A percentile compares a stretch with the other conserved stretches of the same genome.
Evolutionary conservation across 2,329 filamentous ascomycete genomes (phyloP).

Genomic region (Fusarium scirpi): DNA sequence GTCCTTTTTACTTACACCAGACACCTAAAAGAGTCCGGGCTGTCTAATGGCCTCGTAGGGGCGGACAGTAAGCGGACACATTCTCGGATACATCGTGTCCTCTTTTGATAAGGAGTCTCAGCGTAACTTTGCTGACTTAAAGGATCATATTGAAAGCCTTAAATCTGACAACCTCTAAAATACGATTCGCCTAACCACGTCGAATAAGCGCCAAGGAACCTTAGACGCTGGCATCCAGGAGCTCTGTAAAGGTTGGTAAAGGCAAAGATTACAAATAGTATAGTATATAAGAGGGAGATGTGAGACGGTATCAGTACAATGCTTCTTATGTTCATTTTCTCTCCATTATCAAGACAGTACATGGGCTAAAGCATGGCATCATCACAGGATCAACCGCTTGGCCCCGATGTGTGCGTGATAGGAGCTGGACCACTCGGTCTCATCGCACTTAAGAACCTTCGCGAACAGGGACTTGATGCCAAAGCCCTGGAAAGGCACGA

Average conservation of each 20-base stretch:
- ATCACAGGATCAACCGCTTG: conserved; percentile 24
- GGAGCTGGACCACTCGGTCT: conserved; percentile 53
- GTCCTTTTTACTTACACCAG: not conserved
- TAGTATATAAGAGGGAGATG: conserved; percentile 15
- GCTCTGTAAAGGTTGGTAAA: not conserved
- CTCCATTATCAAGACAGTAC: not conserved
- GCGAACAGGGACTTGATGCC: conserved; percentile 58
- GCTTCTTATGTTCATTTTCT: not conserved
- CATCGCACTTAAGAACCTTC: conserved; percentile 56
- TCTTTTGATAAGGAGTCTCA: not conserved
- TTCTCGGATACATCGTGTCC: conserved; percentile 6
- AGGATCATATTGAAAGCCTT: not conserved
- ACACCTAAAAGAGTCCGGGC: not conserved
- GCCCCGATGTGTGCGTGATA: conserved; percentile 47
- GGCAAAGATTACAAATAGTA: not conserved
- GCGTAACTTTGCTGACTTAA: not conserved
- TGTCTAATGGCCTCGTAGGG: too few relatives aligned
- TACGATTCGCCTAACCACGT: not conserved
- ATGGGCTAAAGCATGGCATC: conserved; percentile 26
- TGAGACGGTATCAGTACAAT: not conserved
- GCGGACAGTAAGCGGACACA: conserved; percentile 17
- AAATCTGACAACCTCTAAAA: conserved; percentile 18
- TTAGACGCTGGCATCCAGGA: not conserved
- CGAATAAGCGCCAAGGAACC: conserved; percentile 6
- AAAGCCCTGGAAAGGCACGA: conserved; percentile 57